These are phyloP conservation scores for Claviceps arundinis DNA, from an alignment of 2,329 filamentous ascomycete genomes.

Conservation along the genomic window DNA sequence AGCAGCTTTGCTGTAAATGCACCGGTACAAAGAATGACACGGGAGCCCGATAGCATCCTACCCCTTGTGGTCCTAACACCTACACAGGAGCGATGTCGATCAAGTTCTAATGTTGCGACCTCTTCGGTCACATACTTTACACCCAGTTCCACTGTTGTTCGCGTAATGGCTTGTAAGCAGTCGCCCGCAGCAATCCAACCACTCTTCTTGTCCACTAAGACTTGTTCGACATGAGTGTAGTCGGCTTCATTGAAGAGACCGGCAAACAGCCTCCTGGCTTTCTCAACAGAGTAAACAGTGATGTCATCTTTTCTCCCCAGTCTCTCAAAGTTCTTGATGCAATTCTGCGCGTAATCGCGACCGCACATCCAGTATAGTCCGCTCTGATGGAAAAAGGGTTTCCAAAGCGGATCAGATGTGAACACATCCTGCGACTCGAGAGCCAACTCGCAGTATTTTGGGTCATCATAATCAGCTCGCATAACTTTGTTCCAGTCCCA, in stretches of 20 bases:
- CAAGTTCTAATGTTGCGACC: conserved; percentile 32
- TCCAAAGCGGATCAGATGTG: conserved; percentile 41
- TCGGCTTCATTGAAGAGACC: conserved; percentile 48
- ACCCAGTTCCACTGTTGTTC: conserved; percentile 36
- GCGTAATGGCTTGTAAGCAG: conserved; percentile 39
- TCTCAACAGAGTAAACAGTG: conserved; percentile 30
- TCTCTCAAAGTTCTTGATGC: conserved; percentile 38
- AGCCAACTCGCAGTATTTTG: conserved; percentile 49
- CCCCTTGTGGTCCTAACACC: conserved; percentile 38
- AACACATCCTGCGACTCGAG: conserved; percentile 54
- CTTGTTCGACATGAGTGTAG: conserved; percentile 43
- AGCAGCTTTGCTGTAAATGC: conserved; percentile 45
- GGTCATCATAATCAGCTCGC: conserved; percentile 53
- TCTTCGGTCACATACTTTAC: conserved; percentile 46
- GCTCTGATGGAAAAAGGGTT: conserved; percentile 43
- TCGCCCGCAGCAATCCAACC: conserved; percentile 53
- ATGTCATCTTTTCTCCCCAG: conserved; percentile 27
- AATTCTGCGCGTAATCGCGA: conserved; percentile 34
- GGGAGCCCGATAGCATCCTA: conserved; percentile 30
- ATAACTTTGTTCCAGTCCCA: conserved; percentile 65
- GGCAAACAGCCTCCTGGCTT: conserved; percentile 36
- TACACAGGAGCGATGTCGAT: conserved; percentile 26
- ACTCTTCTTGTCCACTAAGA: conserved; percentile 46
- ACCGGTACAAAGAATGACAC: conserved; percentile 40
- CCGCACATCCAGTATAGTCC: conserved; percentile 46